Evolutionary conservation across 805 yeast species (phyloP), one percentile per base, ranked within the genome.

Genomic region (Myxozyma monticola): DNA sequence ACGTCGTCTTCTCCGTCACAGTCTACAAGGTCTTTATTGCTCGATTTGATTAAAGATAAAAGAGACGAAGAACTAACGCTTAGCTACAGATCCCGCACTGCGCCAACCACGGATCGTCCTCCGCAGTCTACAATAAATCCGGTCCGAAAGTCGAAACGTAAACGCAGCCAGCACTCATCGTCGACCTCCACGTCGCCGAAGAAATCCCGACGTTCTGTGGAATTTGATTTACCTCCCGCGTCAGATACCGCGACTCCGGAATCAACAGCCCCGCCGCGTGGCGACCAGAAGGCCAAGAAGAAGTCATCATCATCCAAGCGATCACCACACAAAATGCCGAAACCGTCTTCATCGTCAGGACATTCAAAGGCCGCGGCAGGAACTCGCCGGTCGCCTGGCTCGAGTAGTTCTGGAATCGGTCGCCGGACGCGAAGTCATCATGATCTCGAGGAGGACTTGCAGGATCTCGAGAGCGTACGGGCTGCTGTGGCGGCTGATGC

Each of bases 391-490:
- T 36, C 51, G 31, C 46, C 45, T 8, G 33, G 35, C 12, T 26
- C n/a, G n/a, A n/a, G n/a, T n/a, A n/a, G n/a, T n/a, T n/a, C 39
- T 15, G 40, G 43, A 25, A 35, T 38, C 7, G 48, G 53, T 6
- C 41, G 56, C 3, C 48, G 51, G 12, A 29, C 46, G 9, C 33
- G 53, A 26, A 44, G 37, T 8, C 56, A 48, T 43, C 49, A 44
- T 33, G 47, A 44, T 14, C 39, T 51, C 8, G 47, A 51, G 29
- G 56, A 48, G 37, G 56, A 51, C n/a, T 18, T 51, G 42, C 44
- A 44, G 39, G 57, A 26, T 12, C 30, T 53, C 18, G 57, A 48
- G n/a, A 18, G 37, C 33, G 47, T 43, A 14, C 48, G 43, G 2
- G 44, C 35, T 8, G 57, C 54, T 18, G 51, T 37, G 26, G 45